phyloP scores from a whole-genome alignment of 345 rosid species.

The Atalantia buxifolia region DNA sequence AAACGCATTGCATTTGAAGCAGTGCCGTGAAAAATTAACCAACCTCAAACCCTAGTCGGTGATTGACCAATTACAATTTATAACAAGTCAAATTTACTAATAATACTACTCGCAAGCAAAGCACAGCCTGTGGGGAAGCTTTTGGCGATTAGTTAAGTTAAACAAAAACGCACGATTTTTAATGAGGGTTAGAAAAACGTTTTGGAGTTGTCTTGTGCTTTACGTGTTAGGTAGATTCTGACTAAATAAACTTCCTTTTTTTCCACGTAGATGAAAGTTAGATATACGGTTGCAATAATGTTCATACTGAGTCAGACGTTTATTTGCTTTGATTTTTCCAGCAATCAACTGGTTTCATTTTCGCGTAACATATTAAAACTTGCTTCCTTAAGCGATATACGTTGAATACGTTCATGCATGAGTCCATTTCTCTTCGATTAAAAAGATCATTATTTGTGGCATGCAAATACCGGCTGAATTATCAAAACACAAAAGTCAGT shows the following conservation, averaged over 20 bases:
- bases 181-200: not conserved
- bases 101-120: too few species aligned
- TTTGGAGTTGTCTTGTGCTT: conserved; percentile 15
- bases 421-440: too few species aligned
- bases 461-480: too few species aligned
- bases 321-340: not conserved
- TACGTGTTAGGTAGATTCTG: conserved; percentile 24
- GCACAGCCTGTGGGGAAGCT: not conserved
- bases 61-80: not conserved
- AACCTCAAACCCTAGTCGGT: not conserved
- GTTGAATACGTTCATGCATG: not conserved
- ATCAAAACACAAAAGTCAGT: too few species aligned
- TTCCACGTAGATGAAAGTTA: conserved; percentile 8
- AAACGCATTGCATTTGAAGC: not conserved
- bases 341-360: not conserved
- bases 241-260: not conserved
- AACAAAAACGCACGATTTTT: too few species aligned
- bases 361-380: not conserved
- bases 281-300: not conserved
- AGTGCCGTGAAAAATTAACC: not conserved
- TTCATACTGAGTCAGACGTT: not conserved
- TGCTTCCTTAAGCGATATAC: not conserved
- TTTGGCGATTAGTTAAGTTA: not conserved
- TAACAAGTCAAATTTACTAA: too few species aligned
- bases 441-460: too few species aligned